Evolutionary conservation across 2,329 filamentous ascomycete species (phyloP).

Genomic region (Trichoderma koningiopsis): DNA sequence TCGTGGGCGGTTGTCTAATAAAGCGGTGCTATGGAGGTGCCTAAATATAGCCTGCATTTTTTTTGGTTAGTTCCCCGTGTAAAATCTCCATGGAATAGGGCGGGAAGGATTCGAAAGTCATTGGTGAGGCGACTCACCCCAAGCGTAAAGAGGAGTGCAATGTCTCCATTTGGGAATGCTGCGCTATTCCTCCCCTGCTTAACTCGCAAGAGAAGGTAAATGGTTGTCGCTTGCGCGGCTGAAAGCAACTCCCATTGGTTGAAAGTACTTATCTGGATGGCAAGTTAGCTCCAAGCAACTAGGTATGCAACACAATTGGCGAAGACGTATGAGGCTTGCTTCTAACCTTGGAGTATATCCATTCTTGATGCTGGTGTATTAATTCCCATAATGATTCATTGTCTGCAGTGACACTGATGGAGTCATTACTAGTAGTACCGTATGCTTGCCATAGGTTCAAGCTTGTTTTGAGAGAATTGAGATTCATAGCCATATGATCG

Average conservation of each 20-base stretch:
- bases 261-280: not conserved
- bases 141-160: conserved; percentile 22
- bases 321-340: not conserved
- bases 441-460: not conserved
- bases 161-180: conserved; percentile 16
- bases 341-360: conserved; percentile 19
- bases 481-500: not conserved
- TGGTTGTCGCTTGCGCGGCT: not conserved
- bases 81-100: not conserved
- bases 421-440: not conserved
- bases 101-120: not conserved
- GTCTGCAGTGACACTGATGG: not conserved
- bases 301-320: not conserved
- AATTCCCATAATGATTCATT: conserved; percentile 7
- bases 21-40: not conserved
- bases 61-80: not conserved
- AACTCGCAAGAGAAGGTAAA: conserved; percentile 14
- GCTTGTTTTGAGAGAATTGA: conserved; percentile 8
- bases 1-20: not conserved
- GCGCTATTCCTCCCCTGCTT: conserved; percentile 1
- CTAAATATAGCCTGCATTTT: not conserved
- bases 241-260: conserved; percentile 12
- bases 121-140: not conserved
- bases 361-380: conserved; percentile 22
- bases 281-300: not conserved